Evolutionary conservation across 2,329 filamentous ascomycete species (phyloP), one percentile per base, ranked within the genome.

Genomic region (Aspergillus floridensis): DNA sequence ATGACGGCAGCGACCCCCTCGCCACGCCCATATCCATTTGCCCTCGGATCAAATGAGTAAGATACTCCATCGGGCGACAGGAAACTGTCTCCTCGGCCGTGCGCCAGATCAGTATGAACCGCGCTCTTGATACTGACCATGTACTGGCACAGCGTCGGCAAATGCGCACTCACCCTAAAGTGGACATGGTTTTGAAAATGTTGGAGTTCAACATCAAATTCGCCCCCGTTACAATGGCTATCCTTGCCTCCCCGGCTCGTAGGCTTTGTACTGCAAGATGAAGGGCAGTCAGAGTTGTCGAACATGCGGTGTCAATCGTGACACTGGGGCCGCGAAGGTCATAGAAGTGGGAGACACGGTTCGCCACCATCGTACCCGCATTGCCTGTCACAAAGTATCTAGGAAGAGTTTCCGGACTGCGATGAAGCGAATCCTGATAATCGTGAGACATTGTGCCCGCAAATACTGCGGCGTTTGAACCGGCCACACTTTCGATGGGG

Each of bases 21-120:
- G 4, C 46, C 57, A 3, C 57, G 52, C 3, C 51, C 57, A 31
- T 59, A 59, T 14, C 57, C 57, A n/a, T 79, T 7, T 80, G 52
- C 5, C 76, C 70, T 5, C 86, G 65, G 24, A 83, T 64, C 57
- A 44, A 60, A 64, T 21, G 53, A 26, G 24, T 26, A 26, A 7
- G 24, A 26, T 26, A 26, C 24, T 5, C 24, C 24, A 26, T 26
- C 24, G 24, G 24, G 24, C 24, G 24, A 26, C 5, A 26, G 24
- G 24, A 26, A 26, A 26, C 24, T 26, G 24, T 26, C 24, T 26
- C 24, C 24, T 7, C 24, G 24, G 24, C 24, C 24, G 24, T 26
- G 5, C 24, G 24, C 24, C 24, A 26, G 5, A 26, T 26, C 5
- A 26, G 24, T 26, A 14, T 11, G 2, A 35, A 14, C 14, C 32